Evolutionary conservation across 2,329 filamentous ascomycete species (phyloP), one percentile per base, ranked within the genome.

Genomic region (Diaporthe sp.): DNA sequence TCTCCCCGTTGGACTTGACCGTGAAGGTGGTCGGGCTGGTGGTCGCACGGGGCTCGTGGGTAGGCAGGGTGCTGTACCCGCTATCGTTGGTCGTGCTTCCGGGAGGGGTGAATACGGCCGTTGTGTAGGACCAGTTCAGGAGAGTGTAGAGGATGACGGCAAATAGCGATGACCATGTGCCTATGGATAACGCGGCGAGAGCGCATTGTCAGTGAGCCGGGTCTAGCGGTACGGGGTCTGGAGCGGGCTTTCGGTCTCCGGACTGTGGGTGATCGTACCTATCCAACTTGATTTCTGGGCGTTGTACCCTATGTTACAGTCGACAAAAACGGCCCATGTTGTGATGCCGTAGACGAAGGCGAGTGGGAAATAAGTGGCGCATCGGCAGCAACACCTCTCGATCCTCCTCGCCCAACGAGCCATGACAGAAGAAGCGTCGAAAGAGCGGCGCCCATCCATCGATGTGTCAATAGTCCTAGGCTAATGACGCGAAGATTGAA

Each of bases 321-420:
- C 90, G 12, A 98, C 95, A 89, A 94, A 98, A n/a, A 94, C 91
- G 3, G 95, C 96, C 97, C 97, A 99, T 15, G 94, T 94, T n/a
- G 95, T 96, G 79, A 98, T 84, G 74, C 93, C 90, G 82, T 98
- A 98, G 75, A 98, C 94, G 82, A 98, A 98, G 39, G 87, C 87
- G 25, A 98, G 88, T n/a, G 96, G 96, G 79, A 98, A 94, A 84
- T 95, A 98, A 37, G 92, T 94, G 72, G 94, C 89, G 76, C 92
- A 90, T 58, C 89, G 87, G 86, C 96, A 98, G 88, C 95, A 98
- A 81, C 91, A 93, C 68, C 95, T 93, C 88, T 98, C 96, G 80
- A 94, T 72, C 83, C 89, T 91, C 78, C 94, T 89, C 67, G 91
- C 93, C 87, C 91, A 94, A 81, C 89, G 89, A 82, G 87, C 84